A percentile compares a stretch with the other conserved stretches of the same genome.
Conservation (phyloP, 805 yeast species). For the Lachancea quebecensis region DNA sequence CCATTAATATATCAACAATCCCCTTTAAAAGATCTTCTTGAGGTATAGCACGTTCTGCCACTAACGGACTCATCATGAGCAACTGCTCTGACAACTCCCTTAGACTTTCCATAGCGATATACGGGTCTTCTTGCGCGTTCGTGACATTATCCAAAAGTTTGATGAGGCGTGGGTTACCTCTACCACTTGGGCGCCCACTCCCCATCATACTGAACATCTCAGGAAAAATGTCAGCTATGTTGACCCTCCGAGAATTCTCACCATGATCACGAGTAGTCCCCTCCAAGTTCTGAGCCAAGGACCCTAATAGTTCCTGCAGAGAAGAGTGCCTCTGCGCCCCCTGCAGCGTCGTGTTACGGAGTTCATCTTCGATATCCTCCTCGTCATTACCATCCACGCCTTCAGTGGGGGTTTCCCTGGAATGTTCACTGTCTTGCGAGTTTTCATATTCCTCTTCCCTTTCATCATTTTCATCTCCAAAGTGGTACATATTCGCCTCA, state of each 20-base stretch:
- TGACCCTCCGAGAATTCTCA: slow-evolving; percentile 12
- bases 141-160: slow-evolving; percentile 25
- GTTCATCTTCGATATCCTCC: neutral
- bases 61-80: slow-evolving; percentile 59
- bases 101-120: slow-evolving; percentile 53
- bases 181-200: slow-evolving; percentile 8
- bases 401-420: neutral
- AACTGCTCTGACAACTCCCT: slow-evolving; percentile 58
- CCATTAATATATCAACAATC: slow-evolving; percentile 51
- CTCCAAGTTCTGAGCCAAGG: slow-evolving; percentile 11
- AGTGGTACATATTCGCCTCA: neutral
- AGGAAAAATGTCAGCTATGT: slow-evolving; percentile 34
- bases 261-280: neutral
- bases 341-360: neutral
- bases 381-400: neutral
- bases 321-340: neutral
- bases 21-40: slow-evolving; percentile 46
- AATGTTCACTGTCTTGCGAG: neutral
- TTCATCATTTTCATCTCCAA: slow-evolving; percentile 23
- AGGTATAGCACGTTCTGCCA: slow-evolving; percentile 61
- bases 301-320: slow-evolving; percentile 14
- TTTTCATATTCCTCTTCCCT: slow-evolving; percentile 12
- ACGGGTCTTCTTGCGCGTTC: slow-evolving; percentile 45
- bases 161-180: slow-evolving; percentile 18
- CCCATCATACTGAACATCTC: slow-evolving; percentile 33